A percentile compares a stretch with the other conserved stretches of the same genome.
Conservation (phyloP, 768 basidiomycete genomes). For the Pulveroboletus sp. region DNA sequence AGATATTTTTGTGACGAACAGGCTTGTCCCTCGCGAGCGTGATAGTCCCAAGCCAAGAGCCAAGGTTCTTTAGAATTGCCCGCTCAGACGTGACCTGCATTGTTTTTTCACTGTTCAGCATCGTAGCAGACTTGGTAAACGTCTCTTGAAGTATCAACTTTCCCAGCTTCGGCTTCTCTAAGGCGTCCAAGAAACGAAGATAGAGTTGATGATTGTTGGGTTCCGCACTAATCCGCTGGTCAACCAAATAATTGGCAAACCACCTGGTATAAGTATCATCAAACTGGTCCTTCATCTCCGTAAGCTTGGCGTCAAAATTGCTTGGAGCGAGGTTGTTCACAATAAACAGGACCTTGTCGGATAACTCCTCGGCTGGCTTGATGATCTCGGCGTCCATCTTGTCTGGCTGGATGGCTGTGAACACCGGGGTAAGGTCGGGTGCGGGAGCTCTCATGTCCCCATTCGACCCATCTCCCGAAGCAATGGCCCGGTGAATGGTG, state of each 20-base stretch:
- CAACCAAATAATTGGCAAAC: slow-evolving; percentile 98
- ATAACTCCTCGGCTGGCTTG: slow-evolving; percentile 79
- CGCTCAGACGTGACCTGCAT: slow-evolving; percentile 84
- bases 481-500: slow-evolving; percentile 67
- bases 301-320: slow-evolving; percentile 86
- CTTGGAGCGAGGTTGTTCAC: slow-evolving; percentile 95
- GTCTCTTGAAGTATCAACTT: slow-evolving; percentile 93
- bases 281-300: slow-evolving; percentile 84
- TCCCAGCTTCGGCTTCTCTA: slow-evolving; percentile 64
- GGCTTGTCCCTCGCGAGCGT: slow-evolving; percentile 92
- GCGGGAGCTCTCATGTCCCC: slow-evolving; percentile 39
- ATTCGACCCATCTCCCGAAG: slow-evolving; percentile 43
- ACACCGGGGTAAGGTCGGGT: slow-evolving; percentile 52
- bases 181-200: slow-evolving; percentile 85
- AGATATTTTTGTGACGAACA: slow-evolving; percentile 88
- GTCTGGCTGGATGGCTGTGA: slow-evolving; percentile 79
- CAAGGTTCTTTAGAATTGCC: slow-evolving; percentile 88
- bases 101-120: slow-evolving; percentile 91
- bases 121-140: slow-evolving; percentile 74
- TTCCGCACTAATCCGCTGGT: slow-evolving; percentile 92
- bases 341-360: slow-evolving; percentile 95
- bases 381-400: slow-evolving; percentile 56
- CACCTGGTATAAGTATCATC: slow-evolving; percentile 83
- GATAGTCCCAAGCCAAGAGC: slow-evolving; percentile 90
- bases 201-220: slow-evolving; percentile 97